These are phyloP conservation scores for Dothiorella sarmentorum DNA, from an alignment of 2,329 filamentous ascomycete genomes.

Conservation along the genomic window DNA sequence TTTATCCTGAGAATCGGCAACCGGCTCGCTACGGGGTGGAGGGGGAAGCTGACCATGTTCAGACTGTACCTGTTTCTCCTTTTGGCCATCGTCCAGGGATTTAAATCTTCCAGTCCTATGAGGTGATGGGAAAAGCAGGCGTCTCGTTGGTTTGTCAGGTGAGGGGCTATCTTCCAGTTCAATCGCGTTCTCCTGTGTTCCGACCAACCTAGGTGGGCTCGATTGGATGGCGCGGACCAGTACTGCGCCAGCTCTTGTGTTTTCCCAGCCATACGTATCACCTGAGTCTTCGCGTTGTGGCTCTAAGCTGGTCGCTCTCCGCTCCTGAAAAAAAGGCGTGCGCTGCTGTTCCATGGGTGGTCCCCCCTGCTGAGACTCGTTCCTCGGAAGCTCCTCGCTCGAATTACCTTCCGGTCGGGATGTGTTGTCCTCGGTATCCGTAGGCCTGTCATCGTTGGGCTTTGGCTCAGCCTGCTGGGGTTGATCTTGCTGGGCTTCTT, in stretches of 20 bases:
- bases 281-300: neutral
- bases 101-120: conserved; percentile 62
- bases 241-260: conserved; percentile 29
- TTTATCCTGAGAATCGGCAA: conserved; percentile 44
- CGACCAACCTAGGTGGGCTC: conserved; percentile 54
- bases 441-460: too few species aligned
- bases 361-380: conserved; percentile 33
- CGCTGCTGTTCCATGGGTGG: conserved; percentile 31
- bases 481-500: neutral
- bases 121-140: conserved; percentile 75
- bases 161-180: conserved; percentile 51
- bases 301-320: conserved; percentile 9
- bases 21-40: neutral
- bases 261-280: neutral
- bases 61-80: conserved; percentile 23
- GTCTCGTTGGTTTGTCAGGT: conserved; percentile 58
- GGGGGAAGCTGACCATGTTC: conserved; percentile 28
- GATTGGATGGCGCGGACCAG: conserved; percentile 58
- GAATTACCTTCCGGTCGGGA: neutral
- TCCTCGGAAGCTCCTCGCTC: conserved; percentile 29
- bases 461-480: too few species aligned
- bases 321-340: neutral
- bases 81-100: conserved; percentile 46
- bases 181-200: conserved; percentile 46
- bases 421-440: neutral